phyloP scores from a whole-genome alignment of 2,329 filamentous ascomycete genomes.

The Cladosporium sp. region DNA sequence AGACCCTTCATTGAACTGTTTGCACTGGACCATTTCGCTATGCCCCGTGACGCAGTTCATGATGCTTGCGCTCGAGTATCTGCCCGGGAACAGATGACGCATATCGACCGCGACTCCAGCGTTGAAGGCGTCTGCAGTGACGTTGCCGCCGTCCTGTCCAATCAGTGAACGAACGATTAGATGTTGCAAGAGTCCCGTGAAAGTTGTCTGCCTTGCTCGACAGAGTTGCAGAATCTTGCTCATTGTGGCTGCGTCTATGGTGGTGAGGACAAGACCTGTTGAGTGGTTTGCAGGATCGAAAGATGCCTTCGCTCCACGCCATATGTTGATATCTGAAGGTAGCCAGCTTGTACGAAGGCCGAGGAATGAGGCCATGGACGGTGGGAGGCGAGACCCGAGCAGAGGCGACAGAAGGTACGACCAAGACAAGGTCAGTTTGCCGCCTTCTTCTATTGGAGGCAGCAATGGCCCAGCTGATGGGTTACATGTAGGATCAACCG shows the following conservation, averaged over 20 bases:
- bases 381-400: slow-evolving; percentile 24
- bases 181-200: slow-evolving; percentile 41
- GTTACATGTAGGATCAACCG: slow-evolving; percentile 12
- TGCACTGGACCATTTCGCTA: slow-evolving; percentile 13
- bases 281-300: not conserved
- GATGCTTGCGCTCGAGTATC: slow-evolving; percentile 34
- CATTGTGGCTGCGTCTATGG: slow-evolving; percentile 30
- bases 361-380: not conserved
- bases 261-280: slow-evolving; percentile 32
- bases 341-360: not conserved
- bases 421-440: slow-evolving; percentile 42
- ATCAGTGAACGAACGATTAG: slow-evolving; percentile 38
- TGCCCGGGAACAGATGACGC: slow-evolving; percentile 27
- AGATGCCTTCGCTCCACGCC: slow-evolving; percentile 3
- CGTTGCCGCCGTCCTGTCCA: slow-evolving; percentile 22
- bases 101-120: slow-evolving; percentile 41
- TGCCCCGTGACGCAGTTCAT: slow-evolving; percentile 31
- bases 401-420: slow-evolving; percentile 40
- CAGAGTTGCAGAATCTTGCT: slow-evolving; percentile 28
- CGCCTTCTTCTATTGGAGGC: slow-evolving; percentile 37
- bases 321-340: not conserved
- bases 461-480: slow-evolving; percentile 19
- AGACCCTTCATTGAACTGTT: not conserved
- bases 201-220: slow-evolving; percentile 34
- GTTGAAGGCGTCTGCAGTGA: slow-evolving; percentile 32